Evolutionary conservation across 176 grass and related monocot genomes (phyloP).

Genomic region (Zea luxurians): DNA sequence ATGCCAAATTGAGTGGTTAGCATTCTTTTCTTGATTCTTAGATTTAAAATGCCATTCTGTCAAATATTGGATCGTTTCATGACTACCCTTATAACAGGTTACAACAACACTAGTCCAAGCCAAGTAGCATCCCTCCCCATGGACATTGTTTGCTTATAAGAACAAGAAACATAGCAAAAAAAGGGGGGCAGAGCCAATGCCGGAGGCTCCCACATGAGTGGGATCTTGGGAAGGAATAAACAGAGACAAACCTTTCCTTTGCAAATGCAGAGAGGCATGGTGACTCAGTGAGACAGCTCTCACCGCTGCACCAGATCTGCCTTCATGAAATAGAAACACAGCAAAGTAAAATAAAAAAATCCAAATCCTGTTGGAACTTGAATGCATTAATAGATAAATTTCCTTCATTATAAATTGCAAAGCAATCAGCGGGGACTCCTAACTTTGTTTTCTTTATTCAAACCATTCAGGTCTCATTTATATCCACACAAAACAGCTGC

Average conservation of each 20-base stretch:
- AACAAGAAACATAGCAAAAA: conserved; percentile 1
- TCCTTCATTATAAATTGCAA: background rate
- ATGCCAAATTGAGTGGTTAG: background rate
- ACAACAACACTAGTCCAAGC: background rate
- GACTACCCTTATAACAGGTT: background rate
- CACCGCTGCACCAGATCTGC: too few relatives aligned
- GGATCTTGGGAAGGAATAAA: too few relatives aligned
- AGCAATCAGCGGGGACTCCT: background rate
- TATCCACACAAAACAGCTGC: background rate
- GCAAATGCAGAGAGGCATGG: too few relatives aligned
- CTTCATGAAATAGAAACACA: background rate
- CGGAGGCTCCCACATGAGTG: too few relatives aligned
- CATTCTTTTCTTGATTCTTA: background rate
- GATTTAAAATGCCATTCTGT: conserved; percentile 7
- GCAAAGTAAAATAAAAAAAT: background rate
- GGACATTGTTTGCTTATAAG: conserved; percentile 1
- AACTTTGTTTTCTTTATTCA: conserved; percentile 1
- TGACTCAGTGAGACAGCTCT: too few relatives aligned
- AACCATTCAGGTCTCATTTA: conserved; percentile 7
- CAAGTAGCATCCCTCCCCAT: background rate
- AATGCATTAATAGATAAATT: background rate
- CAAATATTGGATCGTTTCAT: conserved; percentile 1
- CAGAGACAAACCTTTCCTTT: too few relatives aligned
- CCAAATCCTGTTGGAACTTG: background rate
- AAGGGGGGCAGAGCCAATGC: background rate